Evolutionary conservation across 2,329 filamentous ascomycete genomes (phyloP).

Genomic region (Ophiosphaerella narmari): DNA sequence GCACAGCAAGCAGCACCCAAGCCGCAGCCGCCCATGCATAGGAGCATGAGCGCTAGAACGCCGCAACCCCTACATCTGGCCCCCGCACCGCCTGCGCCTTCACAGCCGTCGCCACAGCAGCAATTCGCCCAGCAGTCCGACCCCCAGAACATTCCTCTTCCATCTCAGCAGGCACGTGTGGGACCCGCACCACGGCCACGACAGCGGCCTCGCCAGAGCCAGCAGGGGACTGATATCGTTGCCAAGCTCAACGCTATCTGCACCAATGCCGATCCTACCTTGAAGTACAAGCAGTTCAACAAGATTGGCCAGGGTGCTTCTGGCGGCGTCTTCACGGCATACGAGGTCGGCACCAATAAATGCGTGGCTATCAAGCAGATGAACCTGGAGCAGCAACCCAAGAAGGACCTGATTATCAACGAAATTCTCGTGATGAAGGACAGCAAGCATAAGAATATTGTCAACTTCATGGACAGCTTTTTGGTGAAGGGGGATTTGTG

Average conservation of each 20-base stretch:
- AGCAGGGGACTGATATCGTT: conserved; percentile 74
- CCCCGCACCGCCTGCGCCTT: conserved; percentile 50
- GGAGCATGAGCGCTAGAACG: conserved; percentile 72
- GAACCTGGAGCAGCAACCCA: conserved; percentile 97
- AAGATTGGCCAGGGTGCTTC: conserved; percentile 98
- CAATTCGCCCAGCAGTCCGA: conserved; percentile 48
- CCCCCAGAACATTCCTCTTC: conserved; percentile 50
- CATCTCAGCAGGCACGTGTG: conserved; percentile 56
- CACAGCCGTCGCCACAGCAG: conserved; percentile 57
- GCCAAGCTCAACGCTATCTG: conserved; percentile 86
- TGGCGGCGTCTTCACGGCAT: conserved; percentile 91
- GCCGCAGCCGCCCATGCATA: conserved; percentile 63
- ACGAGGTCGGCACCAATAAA: conserved; percentile 80
- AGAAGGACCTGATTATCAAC: conserved; percentile 99
- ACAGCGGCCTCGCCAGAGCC: conserved; percentile 78
- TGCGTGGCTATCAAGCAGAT: conserved; percentile 99
- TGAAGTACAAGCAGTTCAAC: conserved; percentile 82
- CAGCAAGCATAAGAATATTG: conserved; percentile 96
- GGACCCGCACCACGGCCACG: conserved; percentile 70
- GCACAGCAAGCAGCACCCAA: conserved; percentile 71
- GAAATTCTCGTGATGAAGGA: conserved; percentile 99
- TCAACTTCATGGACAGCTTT: conserved; percentile 99
- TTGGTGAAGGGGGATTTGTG: conserved; percentile 87
- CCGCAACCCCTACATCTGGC: conserved; percentile 38
- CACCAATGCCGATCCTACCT: conserved; percentile 83